phyloP scores from a whole-genome alignment of 305 asterid species.

The Solanum hybrid region DNA sequence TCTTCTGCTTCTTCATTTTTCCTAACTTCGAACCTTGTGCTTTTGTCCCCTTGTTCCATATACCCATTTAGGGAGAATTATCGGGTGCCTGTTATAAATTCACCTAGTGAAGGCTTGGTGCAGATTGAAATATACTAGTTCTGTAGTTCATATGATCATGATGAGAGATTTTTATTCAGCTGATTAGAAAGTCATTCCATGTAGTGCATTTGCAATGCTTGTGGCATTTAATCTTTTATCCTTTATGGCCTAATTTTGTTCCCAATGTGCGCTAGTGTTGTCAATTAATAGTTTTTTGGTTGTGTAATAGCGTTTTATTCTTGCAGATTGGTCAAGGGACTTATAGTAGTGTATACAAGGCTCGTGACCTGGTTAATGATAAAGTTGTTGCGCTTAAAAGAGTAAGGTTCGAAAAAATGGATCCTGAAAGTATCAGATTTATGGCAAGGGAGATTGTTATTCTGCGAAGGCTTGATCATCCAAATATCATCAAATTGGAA shows the following conservation, averaged over 20 bases:
- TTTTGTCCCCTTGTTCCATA: not conserved
- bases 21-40: not conserved
- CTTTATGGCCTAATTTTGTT: not conserved
- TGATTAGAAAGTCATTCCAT: not conserved
- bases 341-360: slow-evolving; percentile 18
- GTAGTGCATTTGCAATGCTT: not conserved
- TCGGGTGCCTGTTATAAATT: not conserved
- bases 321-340: slow-evolving; percentile 24
- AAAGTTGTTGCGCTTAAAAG: slow-evolving; percentile 21
- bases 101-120: not conserved
- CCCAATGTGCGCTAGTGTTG: not conserved
- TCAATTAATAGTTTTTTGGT: not conserved
- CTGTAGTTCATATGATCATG: not conserved
- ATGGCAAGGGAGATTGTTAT: slow-evolving; percentile 25
- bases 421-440: slow-evolving; percentile 15
- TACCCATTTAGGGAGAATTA: not conserved
- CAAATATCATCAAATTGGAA: slow-evolving; percentile 18
- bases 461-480: slow-evolving; percentile 18
- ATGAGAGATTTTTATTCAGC: not conserved
- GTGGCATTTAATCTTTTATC: not conserved
- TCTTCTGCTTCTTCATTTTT: not conserved
- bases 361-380: slow-evolving; percentile 4
- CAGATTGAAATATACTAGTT: not conserved
- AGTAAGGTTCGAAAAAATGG: slow-evolving; percentile 12
- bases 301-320: not conserved